Percentiles rank a stretch among this genome's conserved stretches.
Conservation (phyloP, 176 grass and related monocot species). For the Carex pumila region DNA sequence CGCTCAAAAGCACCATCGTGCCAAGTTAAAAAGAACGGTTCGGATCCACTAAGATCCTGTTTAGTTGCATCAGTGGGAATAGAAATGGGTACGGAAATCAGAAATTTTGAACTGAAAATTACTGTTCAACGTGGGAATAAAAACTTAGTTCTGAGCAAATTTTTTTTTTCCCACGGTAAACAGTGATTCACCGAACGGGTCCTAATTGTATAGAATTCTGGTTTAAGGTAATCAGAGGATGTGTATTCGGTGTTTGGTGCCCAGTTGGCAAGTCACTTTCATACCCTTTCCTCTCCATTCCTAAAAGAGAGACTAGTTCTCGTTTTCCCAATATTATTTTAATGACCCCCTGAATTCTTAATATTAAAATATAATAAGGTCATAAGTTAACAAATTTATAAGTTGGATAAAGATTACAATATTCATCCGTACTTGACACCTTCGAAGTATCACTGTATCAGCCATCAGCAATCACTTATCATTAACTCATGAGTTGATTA, state of each 20-base stretch:
- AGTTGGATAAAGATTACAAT: neutral
- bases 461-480: no score
- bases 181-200: no score
- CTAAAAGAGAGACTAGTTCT: neutral
- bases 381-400: neutral
- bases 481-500: neutral
- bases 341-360: neutral
- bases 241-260: neutral
- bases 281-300: neutral
- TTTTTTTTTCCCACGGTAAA: no score
- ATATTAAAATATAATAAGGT: neutral
- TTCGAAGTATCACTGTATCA: neutral
- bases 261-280: constrained; percentile 6
- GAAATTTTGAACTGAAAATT: no score
- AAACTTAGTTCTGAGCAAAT: no score
- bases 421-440: neutral
- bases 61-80: no score
- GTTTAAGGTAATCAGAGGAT: no score
- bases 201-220: no score
- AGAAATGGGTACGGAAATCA: no score
- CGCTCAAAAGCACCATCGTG: neutral
- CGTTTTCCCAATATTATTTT: neutral
- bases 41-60: no score
- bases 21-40: no score
- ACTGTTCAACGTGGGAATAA: no score